Evolutionary conservation across 1,139 yeast genomes (phyloP).

Genomic region (Kodamaea fungicola): DNA sequence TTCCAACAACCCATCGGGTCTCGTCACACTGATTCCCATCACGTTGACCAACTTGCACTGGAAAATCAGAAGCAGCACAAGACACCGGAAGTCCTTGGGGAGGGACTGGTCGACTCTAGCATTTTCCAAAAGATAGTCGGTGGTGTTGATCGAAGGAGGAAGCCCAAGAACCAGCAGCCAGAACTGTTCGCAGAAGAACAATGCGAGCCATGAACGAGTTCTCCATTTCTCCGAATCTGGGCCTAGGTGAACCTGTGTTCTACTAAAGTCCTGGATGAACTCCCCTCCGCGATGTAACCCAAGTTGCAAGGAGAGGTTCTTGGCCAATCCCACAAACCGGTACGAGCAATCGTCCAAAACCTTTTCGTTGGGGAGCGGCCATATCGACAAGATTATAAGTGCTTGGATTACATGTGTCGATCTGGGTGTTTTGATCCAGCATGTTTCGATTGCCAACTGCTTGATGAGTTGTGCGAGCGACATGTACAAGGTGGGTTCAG

Average conservation of each 20-base stretch:
- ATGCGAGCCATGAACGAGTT: constrained; percentile 88
- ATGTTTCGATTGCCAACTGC: constrained; percentile 85
- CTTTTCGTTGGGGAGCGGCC: constrained; percentile 95
- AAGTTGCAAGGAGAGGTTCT: constrained; percentile 76
- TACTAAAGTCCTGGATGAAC: constrained; percentile 83
- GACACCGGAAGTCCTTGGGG: constrained; percentile 70
- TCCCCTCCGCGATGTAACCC: constrained; percentile 91
- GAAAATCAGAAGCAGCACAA: constrained; percentile 73
- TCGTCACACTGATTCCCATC: constrained; percentile 84
- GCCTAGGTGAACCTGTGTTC: constrained; percentile 79
- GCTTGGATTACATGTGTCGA: constrained; percentile 94
- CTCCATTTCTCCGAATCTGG: constrained; percentile 95
- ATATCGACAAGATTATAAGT: constrained; percentile 69
- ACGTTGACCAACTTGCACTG: constrained; percentile 81
- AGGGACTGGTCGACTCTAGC: constrained; percentile 67
- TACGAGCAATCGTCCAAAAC: constrained; percentile 91
- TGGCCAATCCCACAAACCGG: constrained; percentile 83
- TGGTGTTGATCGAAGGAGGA: constrained; percentile 77
- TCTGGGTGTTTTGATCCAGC: constrained; percentile 92
- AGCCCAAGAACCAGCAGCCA: constrained; percentile 87
- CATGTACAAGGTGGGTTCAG: constrained; percentile 79
- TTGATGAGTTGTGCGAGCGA: constrained; percentile 74
- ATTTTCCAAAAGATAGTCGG: constrained; percentile 77
- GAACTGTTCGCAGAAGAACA: constrained; percentile 83
- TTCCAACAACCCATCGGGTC: constrained; percentile 88